These are phyloP conservation scores for Seiridium unicorne DNA, from an alignment of 2,329 filamentous ascomycete genomes.

Conservation along the genomic window DNA sequence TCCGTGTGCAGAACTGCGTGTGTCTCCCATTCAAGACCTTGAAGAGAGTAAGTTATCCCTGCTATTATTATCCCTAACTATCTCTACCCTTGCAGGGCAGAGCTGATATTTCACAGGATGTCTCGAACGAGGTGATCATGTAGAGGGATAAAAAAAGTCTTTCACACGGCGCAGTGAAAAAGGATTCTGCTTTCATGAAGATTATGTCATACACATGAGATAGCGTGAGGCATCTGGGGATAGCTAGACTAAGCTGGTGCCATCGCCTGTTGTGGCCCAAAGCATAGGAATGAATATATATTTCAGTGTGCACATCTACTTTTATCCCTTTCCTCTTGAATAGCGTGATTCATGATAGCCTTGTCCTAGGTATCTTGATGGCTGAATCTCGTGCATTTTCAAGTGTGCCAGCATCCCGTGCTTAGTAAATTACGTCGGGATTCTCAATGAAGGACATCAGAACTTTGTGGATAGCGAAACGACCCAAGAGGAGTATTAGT, in stretches of 20 bases:
- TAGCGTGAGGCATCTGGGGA: not conserved
- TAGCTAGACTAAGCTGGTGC: not conserved
- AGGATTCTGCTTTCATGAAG: not conserved
- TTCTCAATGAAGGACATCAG: too few relatives aligned
- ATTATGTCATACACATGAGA: not conserved
- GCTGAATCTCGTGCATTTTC: too few relatives aligned
- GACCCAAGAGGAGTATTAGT: too few relatives aligned
- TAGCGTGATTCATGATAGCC: too few relatives aligned
- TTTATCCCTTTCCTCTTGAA: too few relatives aligned
- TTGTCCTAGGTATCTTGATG: too few relatives aligned
- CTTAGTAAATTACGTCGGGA: too few relatives aligned
- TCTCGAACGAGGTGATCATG: slow-evolving; percentile 89
- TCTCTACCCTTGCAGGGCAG: not conserved
- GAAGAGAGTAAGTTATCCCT: slow-evolving; percentile 72
- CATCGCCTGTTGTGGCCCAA: not conserved
- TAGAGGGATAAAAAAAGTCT: slow-evolving; percentile 40
- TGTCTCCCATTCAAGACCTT: slow-evolving; percentile 97
- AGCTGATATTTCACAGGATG: slow-evolving; percentile 58
- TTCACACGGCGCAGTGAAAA: not conserved
- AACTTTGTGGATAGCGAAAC: too few relatives aligned
- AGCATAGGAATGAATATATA: not conserved
- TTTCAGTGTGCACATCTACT: not conserved
- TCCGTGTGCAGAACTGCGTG: slow-evolving; percentile 95
- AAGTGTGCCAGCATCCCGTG: too few relatives aligned
- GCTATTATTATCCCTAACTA: not conserved